Percentiles rank a stretch among this genome's conserved stretches.
Conservation (phyloP, 768 basidiomycete species). For the Leccinum pellstonianum region DNA sequence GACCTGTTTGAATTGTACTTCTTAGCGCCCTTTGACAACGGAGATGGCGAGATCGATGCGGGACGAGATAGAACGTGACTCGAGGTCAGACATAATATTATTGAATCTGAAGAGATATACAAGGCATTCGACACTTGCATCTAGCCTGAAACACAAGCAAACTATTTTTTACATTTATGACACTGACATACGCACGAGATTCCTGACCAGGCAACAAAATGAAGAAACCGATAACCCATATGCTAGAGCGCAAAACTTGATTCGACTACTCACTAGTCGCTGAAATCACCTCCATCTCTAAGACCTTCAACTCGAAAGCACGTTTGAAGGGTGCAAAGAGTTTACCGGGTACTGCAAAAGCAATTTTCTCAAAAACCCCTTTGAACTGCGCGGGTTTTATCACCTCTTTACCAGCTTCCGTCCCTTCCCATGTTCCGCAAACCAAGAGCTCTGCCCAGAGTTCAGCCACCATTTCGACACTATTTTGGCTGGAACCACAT, state of each 20-base stretch:
- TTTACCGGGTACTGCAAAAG: conserved; percentile 44
- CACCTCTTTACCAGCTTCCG: conserved; percentile 16
- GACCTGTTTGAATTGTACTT: too few species aligned
- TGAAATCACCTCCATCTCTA: conserved; percentile 36
- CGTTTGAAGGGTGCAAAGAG: conserved; percentile 36
- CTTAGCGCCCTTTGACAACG: too few species aligned
- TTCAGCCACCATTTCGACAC: conserved; percentile 39
- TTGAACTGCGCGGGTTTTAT: conserved; percentile 36
- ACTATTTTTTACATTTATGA: not conserved
- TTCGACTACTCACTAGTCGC: conserved; percentile 27
- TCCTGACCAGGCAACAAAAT: not conserved
- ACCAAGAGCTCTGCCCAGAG: conserved; percentile 48
- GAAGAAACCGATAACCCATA: not conserved
- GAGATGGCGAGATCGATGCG: too few species aligned
- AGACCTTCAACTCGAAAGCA: conserved; percentile 40
- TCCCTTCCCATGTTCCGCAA: conserved; percentile 31
- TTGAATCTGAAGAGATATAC: not conserved
- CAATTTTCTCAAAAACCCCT: conserved; percentile 40
- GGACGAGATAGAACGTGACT: not conserved
- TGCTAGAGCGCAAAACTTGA: not conserved
- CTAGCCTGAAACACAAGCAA: not conserved
- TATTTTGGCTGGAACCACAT: conserved; percentile 43
- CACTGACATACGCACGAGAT: not conserved
- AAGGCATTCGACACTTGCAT: too few species aligned
- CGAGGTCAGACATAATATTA: not conserved